Percentiles rank a stretch among this genome's conserved stretches.
Conservation (phyloP, 225 moss, liverwort and hornwort species). For the Antitrichia curtipendula region DNA sequence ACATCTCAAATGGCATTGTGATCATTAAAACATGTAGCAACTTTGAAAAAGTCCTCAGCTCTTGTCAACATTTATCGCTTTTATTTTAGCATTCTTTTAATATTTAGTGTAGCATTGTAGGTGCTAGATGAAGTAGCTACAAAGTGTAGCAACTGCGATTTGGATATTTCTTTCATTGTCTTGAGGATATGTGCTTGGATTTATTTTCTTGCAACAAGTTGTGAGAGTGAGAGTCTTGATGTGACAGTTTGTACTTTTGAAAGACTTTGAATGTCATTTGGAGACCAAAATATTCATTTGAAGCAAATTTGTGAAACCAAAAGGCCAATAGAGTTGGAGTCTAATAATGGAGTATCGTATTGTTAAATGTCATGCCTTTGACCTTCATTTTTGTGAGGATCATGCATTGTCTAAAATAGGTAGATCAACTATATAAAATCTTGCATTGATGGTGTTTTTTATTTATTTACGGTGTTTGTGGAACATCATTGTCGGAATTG, state of each 20-base stretch:
- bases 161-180: constrained; percentile 56
- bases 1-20: no score
- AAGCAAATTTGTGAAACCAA: not conserved
- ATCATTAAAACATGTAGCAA: no score
- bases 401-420: not conserved
- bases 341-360: no score
- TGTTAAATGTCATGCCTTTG: not conserved
- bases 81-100: no score
- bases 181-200: constrained; percentile 29
- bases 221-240: not conserved
- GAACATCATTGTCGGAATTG: constrained; percentile 75
- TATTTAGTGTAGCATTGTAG: not conserved
- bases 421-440: not conserved
- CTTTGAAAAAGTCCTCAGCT: fast-evolving
- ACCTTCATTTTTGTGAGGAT: not conserved
- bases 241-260: not conserved
- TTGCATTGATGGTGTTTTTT: not conserved
- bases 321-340: not conserved
- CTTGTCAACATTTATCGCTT: no score
- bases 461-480: not conserved
- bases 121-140: constrained; percentile 78
- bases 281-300: not conserved
- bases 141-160: constrained; percentile 62
- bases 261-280: not conserved
- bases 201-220: not conserved